phyloP scores from a whole-genome alignment of 805 yeast genomes.

The Kuraishia cidri region DNA sequence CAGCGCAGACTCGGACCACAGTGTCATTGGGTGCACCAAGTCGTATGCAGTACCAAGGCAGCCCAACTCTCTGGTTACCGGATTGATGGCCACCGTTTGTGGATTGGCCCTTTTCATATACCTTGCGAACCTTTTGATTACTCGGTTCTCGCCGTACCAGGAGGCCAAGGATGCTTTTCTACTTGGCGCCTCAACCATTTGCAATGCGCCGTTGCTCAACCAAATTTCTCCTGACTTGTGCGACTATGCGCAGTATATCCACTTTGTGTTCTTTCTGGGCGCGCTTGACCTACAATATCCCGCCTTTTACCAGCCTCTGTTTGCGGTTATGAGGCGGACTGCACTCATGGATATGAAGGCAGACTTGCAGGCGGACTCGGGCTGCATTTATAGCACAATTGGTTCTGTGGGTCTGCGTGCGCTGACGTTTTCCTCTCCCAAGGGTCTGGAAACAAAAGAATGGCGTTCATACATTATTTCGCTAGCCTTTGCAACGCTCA shows the following conservation, averaged over 20 bases:
- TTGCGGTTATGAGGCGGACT: slow-evolving; percentile 45
- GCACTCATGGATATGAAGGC: slow-evolving; percentile 28
- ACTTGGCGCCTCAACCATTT: slow-evolving; percentile 45
- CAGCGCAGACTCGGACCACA: slow-evolving; percentile 24
- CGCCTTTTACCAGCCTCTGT: slow-evolving; percentile 49
- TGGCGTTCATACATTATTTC: background rate
- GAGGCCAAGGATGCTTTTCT: slow-evolving; percentile 47
- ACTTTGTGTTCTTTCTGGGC: slow-evolving; percentile 48
- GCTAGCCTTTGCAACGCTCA: background rate
- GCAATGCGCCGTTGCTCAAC: slow-evolving; percentile 44
- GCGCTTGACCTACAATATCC: slow-evolving; percentile 51
- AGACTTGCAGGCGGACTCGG: slow-evolving; percentile 9
- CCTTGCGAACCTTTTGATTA: slow-evolving; percentile 22
- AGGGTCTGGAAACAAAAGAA: slow-evolving; percentile 5
- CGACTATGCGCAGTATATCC: slow-evolving; percentile 43
- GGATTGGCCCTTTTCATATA: slow-evolving; percentile 29
- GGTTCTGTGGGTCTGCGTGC: slow-evolving; percentile 23
- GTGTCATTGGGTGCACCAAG: slow-evolving; percentile 35
- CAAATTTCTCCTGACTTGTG: slow-evolving; percentile 46
- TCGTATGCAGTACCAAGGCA: slow-evolving; percentile 41
- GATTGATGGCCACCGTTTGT: slow-evolving; percentile 28
- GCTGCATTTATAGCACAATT: slow-evolving; percentile 32
- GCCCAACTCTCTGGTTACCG: slow-evolving; percentile 23
- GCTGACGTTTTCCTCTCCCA: slow-evolving; percentile 21
- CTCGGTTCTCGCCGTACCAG: slow-evolving; percentile 43